Percentiles rank a stretch among this genome's conserved stretches.
These are phyloP conservation scores for Astrothelium macrocarpum DNA, from an alignment of 495 filamentous ascomycete genomes.

Conservation along the genomic window DNA sequence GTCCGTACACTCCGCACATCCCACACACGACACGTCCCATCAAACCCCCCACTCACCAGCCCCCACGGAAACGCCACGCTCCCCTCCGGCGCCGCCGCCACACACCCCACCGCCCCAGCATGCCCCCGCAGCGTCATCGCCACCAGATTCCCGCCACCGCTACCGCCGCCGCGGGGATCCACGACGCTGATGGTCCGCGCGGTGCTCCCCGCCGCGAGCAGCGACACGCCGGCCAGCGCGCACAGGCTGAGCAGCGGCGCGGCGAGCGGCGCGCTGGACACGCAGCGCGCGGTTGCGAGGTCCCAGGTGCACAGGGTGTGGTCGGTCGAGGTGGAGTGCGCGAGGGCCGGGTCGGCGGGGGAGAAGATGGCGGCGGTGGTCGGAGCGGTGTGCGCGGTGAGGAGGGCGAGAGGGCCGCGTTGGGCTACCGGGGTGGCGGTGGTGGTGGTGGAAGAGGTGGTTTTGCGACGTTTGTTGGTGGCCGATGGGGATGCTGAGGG, in stretches of 20 bases:
- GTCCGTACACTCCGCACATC: slow-evolving; percentile 54
- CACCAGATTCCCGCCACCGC: slow-evolving; percentile 45
- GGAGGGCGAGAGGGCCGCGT: slow-evolving; percentile 66
- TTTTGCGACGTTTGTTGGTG: slow-evolving; percentile 66
- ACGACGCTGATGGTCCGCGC: slow-evolving; percentile 83
- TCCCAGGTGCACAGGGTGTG: slow-evolving; percentile 87
- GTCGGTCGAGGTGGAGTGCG: slow-evolving; percentile 81
- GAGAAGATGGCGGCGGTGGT: slow-evolving; percentile 75
- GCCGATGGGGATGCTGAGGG: slow-evolving; percentile 43
- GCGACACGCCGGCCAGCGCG: slow-evolving; percentile 53
- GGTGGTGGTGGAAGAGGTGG: slow-evolving; percentile 23
- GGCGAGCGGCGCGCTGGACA: slow-evolving; percentile 72
- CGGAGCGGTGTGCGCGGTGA: slow-evolving; percentile 59
- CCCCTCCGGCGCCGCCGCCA: slow-evolving; percentile 28
- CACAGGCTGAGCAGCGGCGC: slow-evolving; percentile 68
- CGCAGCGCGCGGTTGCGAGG: slow-evolving; percentile 60
- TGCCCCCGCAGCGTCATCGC: slow-evolving; percentile 87
- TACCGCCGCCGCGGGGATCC: slow-evolving; percentile 61
- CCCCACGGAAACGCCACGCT: not conserved
- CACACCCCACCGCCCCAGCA: slow-evolving; percentile 64
- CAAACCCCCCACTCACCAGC: slow-evolving; percentile 73
- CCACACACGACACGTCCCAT: slow-evolving; percentile 87
- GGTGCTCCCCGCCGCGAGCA: slow-evolving; percentile 76
- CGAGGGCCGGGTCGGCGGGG: slow-evolving; percentile 71
- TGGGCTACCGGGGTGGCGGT: slow-evolving; percentile 52